Evolutionary conservation across 2,329 filamentous ascomycete species (phyloP), one percentile per base, ranked within the genome.

Genomic region (Graphilbum sp.): DNA sequence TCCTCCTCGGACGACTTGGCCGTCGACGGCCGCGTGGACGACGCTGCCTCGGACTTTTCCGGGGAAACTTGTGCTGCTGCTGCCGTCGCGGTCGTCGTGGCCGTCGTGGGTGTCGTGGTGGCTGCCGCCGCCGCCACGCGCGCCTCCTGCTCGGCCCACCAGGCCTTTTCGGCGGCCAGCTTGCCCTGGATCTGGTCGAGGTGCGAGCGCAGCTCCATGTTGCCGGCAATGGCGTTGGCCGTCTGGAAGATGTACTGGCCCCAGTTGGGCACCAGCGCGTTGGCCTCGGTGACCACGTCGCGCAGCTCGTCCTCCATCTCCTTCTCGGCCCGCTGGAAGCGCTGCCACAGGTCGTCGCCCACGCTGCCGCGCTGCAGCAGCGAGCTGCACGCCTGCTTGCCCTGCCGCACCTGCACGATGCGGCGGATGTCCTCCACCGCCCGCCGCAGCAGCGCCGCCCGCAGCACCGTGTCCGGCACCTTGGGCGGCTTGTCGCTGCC

Each of bases 301-400:
- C 84, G 75, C 44, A 98, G 67, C 61, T 98, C 90, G 48, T 86
- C 84, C 62, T 98, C 87, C 67, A 96, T 92, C 61, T 98, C 90
- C 64, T 92, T 87, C 70, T 98, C 90, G 1, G 88, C 90, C 36
- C 85, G 72, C 59, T 78, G 61, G 58, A 96, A 94, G 30, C 88
- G 71, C 64, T 95, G 84, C 81, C 86, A 94, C 48, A 98, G 61
- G 57, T 98, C 90, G 55, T 98, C 90, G 13, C 90, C 88, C 2
- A 98, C 86, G 52, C 85, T 93, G 35, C 90, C 90, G 45, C 85
- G 71, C 60, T 93, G 85, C 49, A 96, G 60, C 47, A 98, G 63
- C 19, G 77, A 72, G 53, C 80, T 79, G 52, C 93, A 75, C 8
- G 90, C 85, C 50, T 83, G 81, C 65, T 96, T 98, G 49, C 85